These are phyloP conservation scores for thale cress (Arabidopsis thaliana) DNA, from an alignment of 345 rosid species.

Conservation along the genomic window DNA sequence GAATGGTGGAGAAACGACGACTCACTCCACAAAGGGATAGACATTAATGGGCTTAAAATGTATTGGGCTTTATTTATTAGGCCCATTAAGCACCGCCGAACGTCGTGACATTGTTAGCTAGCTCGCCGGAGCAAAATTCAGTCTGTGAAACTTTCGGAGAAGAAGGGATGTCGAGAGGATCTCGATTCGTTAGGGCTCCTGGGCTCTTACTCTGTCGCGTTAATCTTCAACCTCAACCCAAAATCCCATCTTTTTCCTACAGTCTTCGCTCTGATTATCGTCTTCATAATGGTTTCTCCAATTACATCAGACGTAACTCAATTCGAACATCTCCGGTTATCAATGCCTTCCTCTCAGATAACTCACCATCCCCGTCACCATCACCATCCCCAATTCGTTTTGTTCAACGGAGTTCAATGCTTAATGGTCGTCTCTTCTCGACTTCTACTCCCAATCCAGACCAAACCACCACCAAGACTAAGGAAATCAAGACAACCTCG, in stretches of 20 bases:
- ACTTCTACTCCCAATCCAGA: conserved; percentile 52
- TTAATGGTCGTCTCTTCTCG: conserved; percentile 55
- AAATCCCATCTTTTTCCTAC: conserved; percentile 12
- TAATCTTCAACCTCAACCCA: conserved; percentile 18
- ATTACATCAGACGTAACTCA: conserved; percentile 39
- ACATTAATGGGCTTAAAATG: background rate
- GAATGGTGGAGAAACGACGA: conserved; percentile 44
- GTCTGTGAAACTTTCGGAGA: conserved; percentile 22
- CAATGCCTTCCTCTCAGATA: conserved; percentile 51
- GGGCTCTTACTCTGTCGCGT: conserved; percentile 29
- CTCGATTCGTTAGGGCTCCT: conserved; percentile 41
- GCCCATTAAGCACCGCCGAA: conserved; percentile 7
- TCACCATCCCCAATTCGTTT: conserved; percentile 40
- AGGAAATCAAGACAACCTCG: conserved; percentile 32
- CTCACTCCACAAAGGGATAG: conserved; percentile 27
- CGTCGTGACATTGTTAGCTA: background rate
- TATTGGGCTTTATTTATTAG: background rate
- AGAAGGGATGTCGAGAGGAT: conserved; percentile 44
- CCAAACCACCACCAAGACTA: conserved; percentile 29
- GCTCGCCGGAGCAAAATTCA: conserved; percentile 30
- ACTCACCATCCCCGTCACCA: conserved; percentile 38
- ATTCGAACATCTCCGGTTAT: conserved; percentile 27
- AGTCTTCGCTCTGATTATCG: conserved; percentile 39
- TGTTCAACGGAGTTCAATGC: conserved; percentile 48
- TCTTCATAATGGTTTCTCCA: conserved; percentile 39